These are phyloP conservation scores for Fusarium coffeatum DNA, from an alignment of 2,329 filamentous ascomycete species.

Conservation along the genomic window DNA sequence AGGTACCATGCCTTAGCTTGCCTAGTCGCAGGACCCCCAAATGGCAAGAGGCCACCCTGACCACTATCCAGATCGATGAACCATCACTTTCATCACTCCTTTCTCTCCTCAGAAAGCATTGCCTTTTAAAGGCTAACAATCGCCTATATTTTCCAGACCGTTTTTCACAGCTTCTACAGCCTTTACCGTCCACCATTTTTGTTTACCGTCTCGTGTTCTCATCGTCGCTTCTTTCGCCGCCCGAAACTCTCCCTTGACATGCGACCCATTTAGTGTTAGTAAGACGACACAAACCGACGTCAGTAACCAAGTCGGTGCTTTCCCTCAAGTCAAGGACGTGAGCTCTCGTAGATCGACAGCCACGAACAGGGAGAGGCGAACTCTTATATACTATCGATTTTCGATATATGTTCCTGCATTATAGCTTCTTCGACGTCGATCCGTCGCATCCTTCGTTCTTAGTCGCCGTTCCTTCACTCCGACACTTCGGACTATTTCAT, in stretches of 20 bases:
- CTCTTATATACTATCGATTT: constrained; percentile 15
- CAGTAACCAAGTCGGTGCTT: constrained; percentile 37
- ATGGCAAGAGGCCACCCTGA: constrained; percentile 43
- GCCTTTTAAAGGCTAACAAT: not conserved
- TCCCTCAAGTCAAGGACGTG: constrained; percentile 15
- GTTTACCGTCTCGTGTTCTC: not conserved
- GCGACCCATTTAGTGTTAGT: constrained; percentile 39
- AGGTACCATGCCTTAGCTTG: not conserved
- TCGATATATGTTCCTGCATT: constrained; percentile 5
- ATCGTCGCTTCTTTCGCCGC: not conserved
- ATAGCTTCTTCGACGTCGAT: constrained; percentile 10
- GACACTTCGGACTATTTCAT: constrained; percentile 19
- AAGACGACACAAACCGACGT: constrained; percentile 40
- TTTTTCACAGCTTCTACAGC: constrained; percentile 1
- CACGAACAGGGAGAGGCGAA: constrained; percentile 17
- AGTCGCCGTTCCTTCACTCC: constrained; percentile 11
- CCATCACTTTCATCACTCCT: constrained; percentile 24
- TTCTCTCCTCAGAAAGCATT: constrained; percentile 7
- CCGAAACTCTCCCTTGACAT: constrained; percentile 29
- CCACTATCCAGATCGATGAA: constrained; percentile 38
- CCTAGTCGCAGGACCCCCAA: constrained; percentile 25
- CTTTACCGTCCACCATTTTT: not conserved
- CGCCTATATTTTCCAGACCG: not conserved
- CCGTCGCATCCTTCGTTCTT: constrained; percentile 4
- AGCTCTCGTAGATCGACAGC: constrained; percentile 28